These are phyloP conservation scores for Lepidopterella palustris DNA, from an alignment of 495 filamentous ascomycete genomes.

Conservation along the genomic window DNA sequence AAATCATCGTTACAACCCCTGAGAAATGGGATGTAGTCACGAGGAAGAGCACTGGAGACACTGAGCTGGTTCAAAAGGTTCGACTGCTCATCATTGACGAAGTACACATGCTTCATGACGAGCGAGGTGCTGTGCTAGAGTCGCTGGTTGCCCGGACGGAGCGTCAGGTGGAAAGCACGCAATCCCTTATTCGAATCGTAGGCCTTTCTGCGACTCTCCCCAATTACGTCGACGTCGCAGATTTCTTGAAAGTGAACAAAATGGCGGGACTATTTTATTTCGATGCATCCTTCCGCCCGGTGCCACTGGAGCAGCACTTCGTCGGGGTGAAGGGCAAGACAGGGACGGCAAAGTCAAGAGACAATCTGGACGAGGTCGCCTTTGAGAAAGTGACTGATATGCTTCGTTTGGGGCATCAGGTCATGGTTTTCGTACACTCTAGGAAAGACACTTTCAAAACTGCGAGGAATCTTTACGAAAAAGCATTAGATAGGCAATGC, in stretches of 20 bases:
- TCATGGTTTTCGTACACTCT: slow-evolving; percentile 99
- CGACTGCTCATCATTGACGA: slow-evolving; percentile 96
- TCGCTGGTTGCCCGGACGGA: slow-evolving; percentile 91
- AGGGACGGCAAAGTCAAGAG: slow-evolving; percentile 66
- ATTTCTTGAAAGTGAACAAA: slow-evolving; percentile 93
- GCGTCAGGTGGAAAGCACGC: slow-evolving; percentile 94
- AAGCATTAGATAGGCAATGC: slow-evolving; percentile 72
- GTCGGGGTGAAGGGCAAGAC: slow-evolving; percentile 91
- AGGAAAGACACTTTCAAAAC: slow-evolving; percentile 88
- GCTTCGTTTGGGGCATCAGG: slow-evolving; percentile 79
- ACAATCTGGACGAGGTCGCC: slow-evolving; percentile 76
- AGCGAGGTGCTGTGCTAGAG: slow-evolving; percentile 91
- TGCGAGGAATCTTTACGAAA: slow-evolving; percentile 75
- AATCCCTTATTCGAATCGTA: slow-evolving; percentile 92
- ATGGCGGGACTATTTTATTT: slow-evolving; percentile 95
- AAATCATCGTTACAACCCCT: slow-evolving; percentile 97
- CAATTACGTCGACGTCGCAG: slow-evolving; percentile 93
- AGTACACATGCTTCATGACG: slow-evolving; percentile 99
- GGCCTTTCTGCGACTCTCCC: slow-evolving; percentile 92
- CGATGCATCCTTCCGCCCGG: slow-evolving; percentile 88
- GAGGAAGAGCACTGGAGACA: slow-evolving; percentile 92
- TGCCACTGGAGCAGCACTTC: slow-evolving; percentile 96
- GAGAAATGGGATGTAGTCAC: slow-evolving; percentile 99
- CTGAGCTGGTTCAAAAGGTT: slow-evolving; percentile 95
- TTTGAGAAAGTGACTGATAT: slow-evolving; percentile 96